Evolutionary conservation across 139 green algal genomes (phyloP).

Genomic region (Chlamydomonas sphaeroides): DNA sequence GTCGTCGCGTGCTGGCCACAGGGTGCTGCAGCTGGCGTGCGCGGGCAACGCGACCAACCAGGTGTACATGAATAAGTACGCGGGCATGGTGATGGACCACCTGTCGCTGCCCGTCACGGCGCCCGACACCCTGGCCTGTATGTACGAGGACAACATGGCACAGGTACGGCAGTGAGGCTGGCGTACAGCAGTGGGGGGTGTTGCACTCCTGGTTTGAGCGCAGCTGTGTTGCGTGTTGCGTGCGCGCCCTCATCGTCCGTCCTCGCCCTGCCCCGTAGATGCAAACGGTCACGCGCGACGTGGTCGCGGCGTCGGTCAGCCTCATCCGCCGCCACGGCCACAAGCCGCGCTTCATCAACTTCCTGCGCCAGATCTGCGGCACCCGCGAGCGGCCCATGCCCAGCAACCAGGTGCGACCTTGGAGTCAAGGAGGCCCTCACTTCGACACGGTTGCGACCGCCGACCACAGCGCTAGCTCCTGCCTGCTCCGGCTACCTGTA

Average conservation of each 20-base stretch:
- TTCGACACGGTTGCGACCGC: too few relatives aligned
- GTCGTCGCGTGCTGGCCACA: too few relatives aligned
- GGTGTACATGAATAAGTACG: constrained; percentile 28
- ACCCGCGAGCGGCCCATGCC: constrained; percentile 40
- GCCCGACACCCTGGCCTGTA: constrained; percentile 46
- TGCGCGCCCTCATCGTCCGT: too few relatives aligned
- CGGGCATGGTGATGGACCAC: constrained; percentile 30
- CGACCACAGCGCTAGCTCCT: too few relatives aligned
- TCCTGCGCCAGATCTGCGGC: constrained; percentile 49
- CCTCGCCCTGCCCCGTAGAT: neutral
- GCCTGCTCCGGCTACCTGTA: too few relatives aligned
- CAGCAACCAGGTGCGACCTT: constrained; percentile 43
- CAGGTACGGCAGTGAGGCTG: too few relatives aligned
- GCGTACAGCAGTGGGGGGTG: constrained; percentile 4
- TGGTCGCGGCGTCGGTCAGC: constrained; percentile 27
- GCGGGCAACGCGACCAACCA: constrained; percentile 32
- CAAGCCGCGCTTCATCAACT: constrained; percentile 46
- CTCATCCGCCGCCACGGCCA: constrained; percentile 40
- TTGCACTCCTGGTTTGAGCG: too few relatives aligned
- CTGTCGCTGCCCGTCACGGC: constrained; percentile 24
- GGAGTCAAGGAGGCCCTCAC: too few relatives aligned
- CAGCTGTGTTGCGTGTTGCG: too few relatives aligned
- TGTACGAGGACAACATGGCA: constrained; percentile 53
- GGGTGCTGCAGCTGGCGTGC: constrained; percentile 38
- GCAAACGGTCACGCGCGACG: neutral